Percentiles rank a stretch among this genome's conserved stretches.
Evolutionary conservation across 345 rosid species (phyloP).

Genomic region (Firmiana major): DNA sequence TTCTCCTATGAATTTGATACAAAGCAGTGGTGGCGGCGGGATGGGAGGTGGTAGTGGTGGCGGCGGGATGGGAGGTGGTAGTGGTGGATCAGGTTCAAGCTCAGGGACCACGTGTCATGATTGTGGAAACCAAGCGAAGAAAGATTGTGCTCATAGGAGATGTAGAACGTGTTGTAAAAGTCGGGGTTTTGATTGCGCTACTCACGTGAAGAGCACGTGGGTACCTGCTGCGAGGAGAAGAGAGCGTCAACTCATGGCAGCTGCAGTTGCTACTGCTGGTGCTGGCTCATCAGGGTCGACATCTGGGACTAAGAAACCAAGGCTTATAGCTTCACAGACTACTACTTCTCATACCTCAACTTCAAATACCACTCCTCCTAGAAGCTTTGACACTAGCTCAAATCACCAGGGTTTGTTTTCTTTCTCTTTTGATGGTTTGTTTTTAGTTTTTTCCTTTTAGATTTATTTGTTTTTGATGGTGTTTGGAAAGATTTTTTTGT

Average conservation of each 20-base stretch:
- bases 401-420: conserved; percentile 68
- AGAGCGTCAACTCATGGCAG: conserved; percentile 71
- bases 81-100: conserved; percentile 41
- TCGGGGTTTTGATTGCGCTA: conserved; percentile 82
- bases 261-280: conserved; percentile 23
- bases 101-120: conserved; percentile 82
- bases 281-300: conserved; percentile 78
- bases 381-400: conserved; percentile 89
- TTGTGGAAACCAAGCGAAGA: conserved; percentile 98
- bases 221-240: conserved; percentile 86
- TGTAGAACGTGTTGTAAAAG: conserved; percentile 96
- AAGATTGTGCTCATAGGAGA: conserved; percentile 77
- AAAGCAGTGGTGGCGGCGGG: conserved; percentile 18
- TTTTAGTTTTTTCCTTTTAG: neutral
- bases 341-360: conserved; percentile 89
- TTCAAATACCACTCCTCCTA: conserved; percentile 79
- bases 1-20: conserved; percentile 30
- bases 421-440: neutral
- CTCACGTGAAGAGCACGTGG: conserved; percentile 99
- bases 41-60: conserved; percentile 32
- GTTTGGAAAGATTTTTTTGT: neutral
- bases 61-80: conserved; percentile 18
- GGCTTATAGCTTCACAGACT: conserved; percentile 58
- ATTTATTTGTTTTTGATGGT: neutral
- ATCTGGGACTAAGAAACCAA: conserved; percentile 75